phyloP scores from a whole-genome alignment of 179 eudicot genomes.

The Silene noctiflora region DNA sequence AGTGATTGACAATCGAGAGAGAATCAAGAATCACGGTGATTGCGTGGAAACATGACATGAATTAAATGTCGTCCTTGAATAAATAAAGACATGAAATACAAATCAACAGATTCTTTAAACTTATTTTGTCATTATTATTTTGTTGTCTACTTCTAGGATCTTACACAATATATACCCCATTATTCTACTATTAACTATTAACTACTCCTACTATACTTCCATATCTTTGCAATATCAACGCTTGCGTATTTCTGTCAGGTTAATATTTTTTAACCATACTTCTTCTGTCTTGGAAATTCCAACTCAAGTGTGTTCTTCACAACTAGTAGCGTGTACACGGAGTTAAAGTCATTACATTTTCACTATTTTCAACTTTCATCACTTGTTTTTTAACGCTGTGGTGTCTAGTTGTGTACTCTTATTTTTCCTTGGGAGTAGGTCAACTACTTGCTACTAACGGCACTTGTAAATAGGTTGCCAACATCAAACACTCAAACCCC shows the following conservation, averaged over 20 bases:
- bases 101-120: slow-evolving; percentile 10
- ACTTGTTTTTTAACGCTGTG: not conserved
- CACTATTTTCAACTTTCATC: not conserved
- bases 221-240: slow-evolving; percentile 14
- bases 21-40: slow-evolving; percentile 18
- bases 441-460: no score
- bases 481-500: no score
- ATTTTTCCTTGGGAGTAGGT: slow-evolving; percentile 1
- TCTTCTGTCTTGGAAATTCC: not conserved
- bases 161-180: not conserved
- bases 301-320: not conserved
- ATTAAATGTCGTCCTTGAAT: slow-evolving; percentile 15
- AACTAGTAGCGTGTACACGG: slow-evolving; percentile 20
- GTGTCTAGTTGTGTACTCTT: not conserved
- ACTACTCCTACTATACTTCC: not conserved
- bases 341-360: slow-evolving; percentile 4
- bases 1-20: slow-evolving; percentile 14
- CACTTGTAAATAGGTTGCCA: no score
- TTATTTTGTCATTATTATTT: slow-evolving; percentile 16
- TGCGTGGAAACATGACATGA: slow-evolving; percentile 19
- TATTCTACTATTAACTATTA: no score
- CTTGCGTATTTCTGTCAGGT: slow-evolving; percentile 28
- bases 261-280: not conserved
- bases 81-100: not conserved
- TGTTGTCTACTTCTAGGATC: slow-evolving; percentile 21